These are phyloP conservation scores for Echinochloa phyllopogon DNA, from an alignment of 176 grass and related monocot genomes.

Conservation along the genomic window DNA sequence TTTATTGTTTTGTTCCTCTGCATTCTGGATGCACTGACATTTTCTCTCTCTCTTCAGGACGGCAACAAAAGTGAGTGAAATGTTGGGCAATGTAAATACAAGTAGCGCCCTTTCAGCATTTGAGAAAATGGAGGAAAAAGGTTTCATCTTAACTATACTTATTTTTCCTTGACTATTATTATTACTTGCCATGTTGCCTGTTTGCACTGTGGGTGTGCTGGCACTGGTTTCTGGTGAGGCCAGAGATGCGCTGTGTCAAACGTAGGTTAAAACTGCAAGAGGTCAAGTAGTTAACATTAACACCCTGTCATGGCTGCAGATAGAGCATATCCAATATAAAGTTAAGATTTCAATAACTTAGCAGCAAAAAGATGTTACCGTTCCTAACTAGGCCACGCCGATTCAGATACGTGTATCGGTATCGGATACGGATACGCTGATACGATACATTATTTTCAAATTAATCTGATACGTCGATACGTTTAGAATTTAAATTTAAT, in stretches of 20 bases:
- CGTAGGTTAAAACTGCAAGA: slow-evolving; percentile 27
- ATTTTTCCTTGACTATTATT: neutral
- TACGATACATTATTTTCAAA: too few species aligned
- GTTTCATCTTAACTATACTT: slow-evolving; percentile 41
- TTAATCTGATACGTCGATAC: too few species aligned
- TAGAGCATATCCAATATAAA: neutral
- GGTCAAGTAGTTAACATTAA: neutral
- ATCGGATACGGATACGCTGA: too few species aligned
- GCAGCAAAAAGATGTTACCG: slow-evolving; percentile 4
- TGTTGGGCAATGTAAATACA: slow-evolving; percentile 97
- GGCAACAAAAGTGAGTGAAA: slow-evolving; percentile 97
- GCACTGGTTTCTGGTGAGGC: slow-evolving; percentile 11
- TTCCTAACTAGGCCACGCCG: too few species aligned
- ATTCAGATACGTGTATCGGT: too few species aligned
- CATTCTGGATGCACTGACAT: slow-evolving; percentile 18
- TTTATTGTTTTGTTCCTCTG: slow-evolving; percentile 8
- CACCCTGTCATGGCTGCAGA: neutral
- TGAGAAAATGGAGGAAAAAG: slow-evolving; percentile 99
- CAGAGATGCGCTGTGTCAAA: neutral
- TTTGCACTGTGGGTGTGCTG: neutral
- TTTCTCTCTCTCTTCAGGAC: slow-evolving; percentile 58
- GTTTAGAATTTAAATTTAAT: too few species aligned
- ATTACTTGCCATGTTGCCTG: neutral
- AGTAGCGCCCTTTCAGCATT: slow-evolving; percentile 95
- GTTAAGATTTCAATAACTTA: neutral